Evolutionary conservation across 2,329 filamentous ascomycete genomes (phyloP).

Genomic region (Sclerotinia subarctica): DNA sequence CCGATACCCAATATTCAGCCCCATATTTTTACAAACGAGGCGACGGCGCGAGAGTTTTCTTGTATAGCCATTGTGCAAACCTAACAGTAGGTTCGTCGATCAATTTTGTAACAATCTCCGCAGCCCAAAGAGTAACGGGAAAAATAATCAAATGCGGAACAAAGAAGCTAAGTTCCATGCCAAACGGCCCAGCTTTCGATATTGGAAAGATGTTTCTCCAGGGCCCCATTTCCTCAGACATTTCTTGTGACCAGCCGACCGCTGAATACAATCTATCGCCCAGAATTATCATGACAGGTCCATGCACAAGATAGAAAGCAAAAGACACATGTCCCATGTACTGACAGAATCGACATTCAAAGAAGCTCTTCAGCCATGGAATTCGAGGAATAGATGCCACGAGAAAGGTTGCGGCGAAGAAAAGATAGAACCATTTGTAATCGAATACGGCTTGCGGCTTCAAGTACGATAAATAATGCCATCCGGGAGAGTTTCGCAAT

Average conservation of each 20-base stretch:
- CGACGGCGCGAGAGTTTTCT: constrained; percentile 39
- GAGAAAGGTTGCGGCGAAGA: constrained; percentile 56
- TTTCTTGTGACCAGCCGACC: constrained; percentile 13
- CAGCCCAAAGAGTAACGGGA: constrained; percentile 56
- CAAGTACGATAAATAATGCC: constrained; percentile 45
- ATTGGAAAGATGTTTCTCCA: constrained; percentile 58
- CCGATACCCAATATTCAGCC: not conserved
- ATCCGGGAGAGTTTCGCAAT: constrained; percentile 52
- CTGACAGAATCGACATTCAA: constrained; percentile 57
- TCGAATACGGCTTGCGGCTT: constrained; percentile 65
- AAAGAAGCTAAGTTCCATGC: constrained; percentile 59
- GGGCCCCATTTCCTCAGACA: constrained; percentile 43
- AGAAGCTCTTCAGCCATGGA: constrained; percentile 54
- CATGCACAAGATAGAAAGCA: constrained; percentile 62
- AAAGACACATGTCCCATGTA: constrained; percentile 62
- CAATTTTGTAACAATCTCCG: constrained; percentile 53
- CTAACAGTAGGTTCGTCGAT: constrained; percentile 60
- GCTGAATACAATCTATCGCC: constrained; percentile 20
- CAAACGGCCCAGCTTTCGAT: constrained; percentile 54
- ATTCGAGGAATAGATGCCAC: constrained; percentile 57
- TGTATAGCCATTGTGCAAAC: constrained; percentile 56
- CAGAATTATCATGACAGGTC: constrained; percentile 56
- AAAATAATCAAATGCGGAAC: constrained; percentile 57
- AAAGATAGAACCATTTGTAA: constrained; percentile 66
- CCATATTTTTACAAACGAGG: constrained; percentile 11